Conservation (phyloP, 139 green algal species). For the Trebouxia sp. region DNA sequence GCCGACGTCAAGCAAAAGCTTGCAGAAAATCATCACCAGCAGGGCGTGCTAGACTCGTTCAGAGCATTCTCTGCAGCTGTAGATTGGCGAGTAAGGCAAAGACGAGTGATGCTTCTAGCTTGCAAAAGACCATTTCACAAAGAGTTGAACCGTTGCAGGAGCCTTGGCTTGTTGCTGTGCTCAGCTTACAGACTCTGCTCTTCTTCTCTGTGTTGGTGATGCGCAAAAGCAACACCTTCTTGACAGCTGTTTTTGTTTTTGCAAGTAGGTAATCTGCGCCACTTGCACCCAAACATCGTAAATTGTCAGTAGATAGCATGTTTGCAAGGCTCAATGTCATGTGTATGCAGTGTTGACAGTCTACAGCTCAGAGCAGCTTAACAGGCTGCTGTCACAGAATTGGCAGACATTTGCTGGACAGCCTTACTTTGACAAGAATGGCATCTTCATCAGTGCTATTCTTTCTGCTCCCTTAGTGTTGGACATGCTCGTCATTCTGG, state of each 20-base stretch:
- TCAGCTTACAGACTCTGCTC: constrained; percentile 44
- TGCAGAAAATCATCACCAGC: constrained; percentile 20
- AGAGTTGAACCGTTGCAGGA: constrained; percentile 36
- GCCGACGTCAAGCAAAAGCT: constrained; percentile 43
- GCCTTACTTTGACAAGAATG: constrained; percentile 60
- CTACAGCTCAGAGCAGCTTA: constrained; percentile 55
- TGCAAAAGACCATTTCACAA: background rate
- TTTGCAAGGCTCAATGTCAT: background rate
- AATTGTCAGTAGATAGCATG: background rate
- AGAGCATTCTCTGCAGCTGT: constrained; percentile 47
- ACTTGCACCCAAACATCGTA: background rate
- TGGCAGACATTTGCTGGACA: constrained; percentile 55
- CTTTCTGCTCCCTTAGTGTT: constrained; percentile 55
- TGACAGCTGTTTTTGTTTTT: constrained; percentile 39
- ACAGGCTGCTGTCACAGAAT: constrained; percentile 36
- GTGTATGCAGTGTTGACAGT: constrained; percentile 43
- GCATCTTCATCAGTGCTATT: constrained; percentile 54
- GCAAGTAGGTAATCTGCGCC: constrained; percentile 27
- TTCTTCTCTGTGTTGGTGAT: constrained; percentile 42
- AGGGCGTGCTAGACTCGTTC: constrained; percentile 40
- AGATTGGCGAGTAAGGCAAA: constrained; percentile 48
- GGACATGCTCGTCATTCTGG: constrained; percentile 57
- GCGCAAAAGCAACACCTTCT: constrained; percentile 31
- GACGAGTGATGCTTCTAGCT: background rate
- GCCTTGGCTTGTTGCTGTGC: constrained; percentile 50